phyloP scores from a whole-genome alignment of 1,139 yeast genomes.

The Geotrichum siamense region DNA sequence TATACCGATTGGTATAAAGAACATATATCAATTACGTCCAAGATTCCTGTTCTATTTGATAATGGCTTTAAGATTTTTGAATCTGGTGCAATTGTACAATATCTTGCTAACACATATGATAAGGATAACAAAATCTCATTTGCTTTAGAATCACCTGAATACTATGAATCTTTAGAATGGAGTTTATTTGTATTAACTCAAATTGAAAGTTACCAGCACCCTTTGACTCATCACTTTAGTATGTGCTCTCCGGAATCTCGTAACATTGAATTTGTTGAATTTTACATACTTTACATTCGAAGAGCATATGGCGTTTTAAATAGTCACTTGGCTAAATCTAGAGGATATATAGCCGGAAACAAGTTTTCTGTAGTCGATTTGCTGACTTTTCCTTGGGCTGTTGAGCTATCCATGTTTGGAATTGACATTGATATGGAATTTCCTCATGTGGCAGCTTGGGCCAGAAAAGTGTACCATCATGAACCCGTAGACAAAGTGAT shows the following conservation, averaged over 20 bases:
- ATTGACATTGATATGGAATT: not conserved
- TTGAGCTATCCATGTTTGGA: not conserved
- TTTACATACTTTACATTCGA: not conserved
- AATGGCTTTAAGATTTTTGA: conserved; percentile 36
- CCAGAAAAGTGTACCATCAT: not conserved
- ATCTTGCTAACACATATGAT: conserved; percentile 52
- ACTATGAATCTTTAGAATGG: conserved; percentile 48
- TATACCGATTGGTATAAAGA: conserved; percentile 42
- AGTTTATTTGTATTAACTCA: conserved; percentile 24
- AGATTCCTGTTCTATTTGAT: conserved; percentile 52
- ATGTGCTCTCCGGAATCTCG: not conserved
- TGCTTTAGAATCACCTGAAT: conserved; percentile 40
- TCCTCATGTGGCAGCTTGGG: not conserved
- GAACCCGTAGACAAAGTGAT: not conserved
- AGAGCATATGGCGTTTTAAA: not conserved
- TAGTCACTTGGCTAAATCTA: not conserved
- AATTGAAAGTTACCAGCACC: not conserved
- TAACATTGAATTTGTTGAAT: not conserved
- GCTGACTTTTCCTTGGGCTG: not conserved
- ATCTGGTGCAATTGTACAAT: conserved; percentile 52
- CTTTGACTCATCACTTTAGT: not conserved
- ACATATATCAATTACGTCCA: conserved; percentile 50
- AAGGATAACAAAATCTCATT: conserved; percentile 45
- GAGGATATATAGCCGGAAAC: not conserved
- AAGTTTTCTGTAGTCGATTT: not conserved